These are phyloP conservation scores for Plenodomus tracheiphilus DNA, from an alignment of 2,329 filamentous ascomycete genomes.

Conservation along the genomic window DNA sequence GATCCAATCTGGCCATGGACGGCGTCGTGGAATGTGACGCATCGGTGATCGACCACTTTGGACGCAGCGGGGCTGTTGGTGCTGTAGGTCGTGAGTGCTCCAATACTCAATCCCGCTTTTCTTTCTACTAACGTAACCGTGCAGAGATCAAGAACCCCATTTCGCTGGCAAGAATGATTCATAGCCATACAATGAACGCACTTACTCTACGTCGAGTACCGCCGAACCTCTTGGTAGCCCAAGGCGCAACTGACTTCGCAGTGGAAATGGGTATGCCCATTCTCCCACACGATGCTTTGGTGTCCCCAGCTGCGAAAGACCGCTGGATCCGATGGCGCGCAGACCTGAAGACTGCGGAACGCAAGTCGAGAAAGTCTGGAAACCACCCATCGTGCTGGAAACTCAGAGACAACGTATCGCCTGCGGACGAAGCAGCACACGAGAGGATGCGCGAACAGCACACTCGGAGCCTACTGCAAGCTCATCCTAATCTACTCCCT, in stretches of 20 bases:
- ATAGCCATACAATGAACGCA: conserved; percentile 74
- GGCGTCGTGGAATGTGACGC: conserved; percentile 94
- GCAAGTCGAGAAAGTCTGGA: conserved; percentile 44
- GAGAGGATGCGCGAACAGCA: conserved; percentile 44
- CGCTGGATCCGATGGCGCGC: conserved; percentile 76
- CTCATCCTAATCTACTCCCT: conserved; percentile 10
- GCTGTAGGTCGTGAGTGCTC: conserved; percentile 77
- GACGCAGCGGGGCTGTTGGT: conserved; percentile 89
- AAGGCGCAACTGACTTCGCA: conserved; percentile 86
- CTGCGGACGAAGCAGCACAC: conserved; percentile 35
- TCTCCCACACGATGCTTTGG: conserved; percentile 72
- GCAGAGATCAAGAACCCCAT: conserved; percentile 92
- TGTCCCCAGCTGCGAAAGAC: conserved; percentile 78
- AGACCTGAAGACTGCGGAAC: conserved; percentile 68
- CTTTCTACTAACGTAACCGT: conserved; percentile 18
- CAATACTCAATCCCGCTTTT: neutral
- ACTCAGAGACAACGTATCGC: conserved; percentile 20
- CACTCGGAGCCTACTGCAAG: conserved; percentile 37
- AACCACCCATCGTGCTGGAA: conserved; percentile 33
- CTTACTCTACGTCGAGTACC: conserved; percentile 87
- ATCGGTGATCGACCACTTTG: conserved; percentile 86
- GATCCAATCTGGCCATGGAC: conserved; percentile 90
- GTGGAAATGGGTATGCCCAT: conserved; percentile 74
- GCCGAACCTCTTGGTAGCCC: conserved; percentile 85
- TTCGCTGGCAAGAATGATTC: conserved; percentile 77